These are phyloP conservation scores for Dendrobium nobile DNA, from an alignment of 106 monocot species.

Conservation along the genomic window DNA sequence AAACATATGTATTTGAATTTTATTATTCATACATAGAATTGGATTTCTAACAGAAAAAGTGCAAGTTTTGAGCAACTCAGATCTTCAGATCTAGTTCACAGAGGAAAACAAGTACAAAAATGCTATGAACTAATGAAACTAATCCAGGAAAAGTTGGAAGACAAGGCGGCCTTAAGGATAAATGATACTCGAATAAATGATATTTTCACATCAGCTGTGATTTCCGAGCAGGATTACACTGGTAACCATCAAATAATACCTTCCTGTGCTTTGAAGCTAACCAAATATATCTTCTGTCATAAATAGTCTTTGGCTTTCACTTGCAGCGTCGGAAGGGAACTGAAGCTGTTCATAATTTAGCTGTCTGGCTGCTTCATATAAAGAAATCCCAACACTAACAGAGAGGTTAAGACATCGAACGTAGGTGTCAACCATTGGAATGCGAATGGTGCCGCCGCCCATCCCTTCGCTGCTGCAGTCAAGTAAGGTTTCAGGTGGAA, in stretches of 20 bases:
- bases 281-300: conserved; percentile 64
- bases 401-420: conserved; percentile 95
- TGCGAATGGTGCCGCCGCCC: conserved; percentile 78
- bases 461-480: conserved; percentile 62
- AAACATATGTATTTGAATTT: too few relatives aligned
- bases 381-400: conserved; percentile 84
- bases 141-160: too few relatives aligned
- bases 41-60: too few relatives aligned
- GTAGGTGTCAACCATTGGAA: conserved; percentile 96
- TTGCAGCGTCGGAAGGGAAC: conserved; percentile 12
- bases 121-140: too few relatives aligned
- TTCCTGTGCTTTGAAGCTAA: conserved; percentile 9
- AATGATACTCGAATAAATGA: too few relatives aligned
- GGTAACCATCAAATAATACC: too few relatives aligned
- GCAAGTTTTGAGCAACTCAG: too few relatives aligned
- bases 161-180: too few relatives aligned
- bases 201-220: neutral
- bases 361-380: conserved; percentile 91
- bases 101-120: too few relatives aligned
- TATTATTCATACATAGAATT: too few relatives aligned
- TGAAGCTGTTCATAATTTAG: conserved; percentile 74
- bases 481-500: conserved; percentile 59
- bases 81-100: too few relatives aligned
- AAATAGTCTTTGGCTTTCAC: conserved; percentile 36
- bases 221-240: neutral